phyloP scores from a whole-genome alignment of 192 early-diverging fungal species.

The Rhizophagus clarus region DNA sequence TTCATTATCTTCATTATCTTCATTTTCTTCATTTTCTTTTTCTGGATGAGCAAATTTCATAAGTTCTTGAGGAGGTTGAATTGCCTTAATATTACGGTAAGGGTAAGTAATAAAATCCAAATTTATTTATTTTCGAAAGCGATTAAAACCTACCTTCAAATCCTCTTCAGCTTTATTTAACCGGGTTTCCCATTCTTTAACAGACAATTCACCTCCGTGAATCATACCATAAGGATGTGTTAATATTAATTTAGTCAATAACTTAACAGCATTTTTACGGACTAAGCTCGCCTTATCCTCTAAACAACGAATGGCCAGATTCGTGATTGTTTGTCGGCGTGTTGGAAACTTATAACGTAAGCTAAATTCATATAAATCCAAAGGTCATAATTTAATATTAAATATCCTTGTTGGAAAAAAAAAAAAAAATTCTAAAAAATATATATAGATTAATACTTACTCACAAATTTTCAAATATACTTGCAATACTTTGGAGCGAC shows the following conservation, averaged over 20 bases:
- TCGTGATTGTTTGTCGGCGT: constrained; percentile 68
- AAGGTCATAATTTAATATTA: not conserved
- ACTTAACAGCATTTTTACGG: constrained; percentile 88
- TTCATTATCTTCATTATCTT: constrained; percentile 30
- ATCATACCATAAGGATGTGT: constrained; percentile 85
- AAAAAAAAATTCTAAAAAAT: not conserved
- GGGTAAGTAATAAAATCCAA: too few relatives aligned
- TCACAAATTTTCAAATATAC: constrained; percentile 79
- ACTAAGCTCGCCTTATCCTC: constrained; percentile 91
- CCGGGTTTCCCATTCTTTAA: constrained; percentile 69
- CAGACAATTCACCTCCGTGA: constrained; percentile 79
- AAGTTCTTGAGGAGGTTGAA: constrained; percentile 38
- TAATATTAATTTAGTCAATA: constrained; percentile 76
- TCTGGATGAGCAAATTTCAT: constrained; percentile 6
- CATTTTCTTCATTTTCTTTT: constrained; percentile 5
- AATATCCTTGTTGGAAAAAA: not conserved
- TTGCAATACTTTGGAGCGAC: constrained; percentile 88
- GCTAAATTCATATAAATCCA: not conserved
- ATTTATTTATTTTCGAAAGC: not conserved
- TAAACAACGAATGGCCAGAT: constrained; percentile 74
- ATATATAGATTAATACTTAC: constrained; percentile 43
- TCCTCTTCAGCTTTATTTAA: constrained; percentile 67
- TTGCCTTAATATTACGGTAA: constrained; percentile 35
- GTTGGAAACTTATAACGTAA: constrained; percentile 71
- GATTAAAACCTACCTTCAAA: constrained; percentile 52